Conservation (phyloP, 1,284 basidiomycete species). For the Papiliotrema flavescens region DNA sequence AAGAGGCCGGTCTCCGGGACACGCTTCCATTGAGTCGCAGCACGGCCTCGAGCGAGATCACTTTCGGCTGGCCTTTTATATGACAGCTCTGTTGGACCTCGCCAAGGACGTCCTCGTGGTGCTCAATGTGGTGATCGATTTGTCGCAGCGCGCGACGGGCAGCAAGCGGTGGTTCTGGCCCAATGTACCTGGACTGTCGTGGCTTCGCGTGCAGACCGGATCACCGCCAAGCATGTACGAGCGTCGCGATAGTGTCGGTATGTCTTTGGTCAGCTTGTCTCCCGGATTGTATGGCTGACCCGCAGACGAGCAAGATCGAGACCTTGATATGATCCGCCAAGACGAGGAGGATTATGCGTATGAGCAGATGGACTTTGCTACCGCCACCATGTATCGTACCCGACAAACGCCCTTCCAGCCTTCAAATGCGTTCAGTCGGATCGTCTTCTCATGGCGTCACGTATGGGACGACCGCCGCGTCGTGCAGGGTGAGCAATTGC, state of each 20-base stretch:
- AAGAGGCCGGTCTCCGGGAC: too few species aligned
- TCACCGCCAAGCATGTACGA: neutral
- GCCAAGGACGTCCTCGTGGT: conserved; percentile 30
- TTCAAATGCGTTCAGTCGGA: neutral
- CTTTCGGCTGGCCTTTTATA: conserved; percentile 43
- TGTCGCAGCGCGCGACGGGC: neutral
- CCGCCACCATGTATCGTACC: conserved; percentile 15
- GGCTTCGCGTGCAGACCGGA: neutral
- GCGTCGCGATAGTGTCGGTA: too few species aligned
- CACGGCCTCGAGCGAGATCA: conserved; percentile 20
- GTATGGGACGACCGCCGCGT: conserved; percentile 34
- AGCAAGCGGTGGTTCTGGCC: neutral
- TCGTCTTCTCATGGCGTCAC: conserved; percentile 22
- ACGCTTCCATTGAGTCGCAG: neutral
- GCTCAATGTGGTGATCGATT: conserved; percentile 10
- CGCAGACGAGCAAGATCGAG: neutral
- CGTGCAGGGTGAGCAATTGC: conserved; percentile 20
- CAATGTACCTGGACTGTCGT: neutral
- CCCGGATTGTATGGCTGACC: neutral
- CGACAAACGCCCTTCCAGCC: neutral
- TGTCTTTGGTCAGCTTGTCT: too few species aligned
- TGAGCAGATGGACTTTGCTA: conserved; percentile 25
- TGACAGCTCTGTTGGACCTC: conserved; percentile 42
- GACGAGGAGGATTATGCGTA: neutral
- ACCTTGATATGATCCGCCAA: neutral